Conservation (phyloP, 225 moss, liverwort and hornwort species). For the Neckera pumila region DNA sequence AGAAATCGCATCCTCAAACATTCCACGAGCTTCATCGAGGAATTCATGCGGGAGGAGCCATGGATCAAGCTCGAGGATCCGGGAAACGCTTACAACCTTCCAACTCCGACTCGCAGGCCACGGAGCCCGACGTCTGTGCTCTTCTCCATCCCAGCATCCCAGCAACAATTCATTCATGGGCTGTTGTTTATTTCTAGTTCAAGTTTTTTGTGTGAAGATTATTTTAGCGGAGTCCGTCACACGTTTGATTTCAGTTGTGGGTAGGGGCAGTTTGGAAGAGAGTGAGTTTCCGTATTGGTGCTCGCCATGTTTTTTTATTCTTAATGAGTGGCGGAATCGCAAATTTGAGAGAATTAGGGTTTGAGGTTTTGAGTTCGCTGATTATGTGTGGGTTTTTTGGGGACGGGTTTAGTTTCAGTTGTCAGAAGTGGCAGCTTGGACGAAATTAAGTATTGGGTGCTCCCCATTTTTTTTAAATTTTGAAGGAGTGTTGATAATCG, state of each 20-base stretch:
- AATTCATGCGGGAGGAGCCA: constrained; percentile 5
- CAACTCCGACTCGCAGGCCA: constrained; percentile 8
- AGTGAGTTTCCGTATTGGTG: neutral
- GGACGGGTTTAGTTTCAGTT: neutral
- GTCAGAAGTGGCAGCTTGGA: neutral
- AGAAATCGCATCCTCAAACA: neutral
- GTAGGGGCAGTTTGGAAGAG: neutral
- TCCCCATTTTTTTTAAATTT: neutral
- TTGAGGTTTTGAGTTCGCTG: neutral
- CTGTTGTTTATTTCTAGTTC: neutral
- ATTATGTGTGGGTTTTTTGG: neutral
- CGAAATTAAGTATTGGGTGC: neutral
- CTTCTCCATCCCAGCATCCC: neutral
- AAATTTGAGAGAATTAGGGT: neutral
- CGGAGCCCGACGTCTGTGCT: constrained; percentile 25
- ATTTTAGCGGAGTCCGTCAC: neutral
- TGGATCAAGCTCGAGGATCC: constrained; percentile 24
- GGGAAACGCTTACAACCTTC: constrained; percentile 29
- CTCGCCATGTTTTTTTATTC: neutral
- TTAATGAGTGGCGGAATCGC: too few species aligned
- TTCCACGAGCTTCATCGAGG: neutral
- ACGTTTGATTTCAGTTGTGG: neutral
- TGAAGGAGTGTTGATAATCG: neutral
- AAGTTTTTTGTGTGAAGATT: too few species aligned
- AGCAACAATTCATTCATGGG: neutral